A percentile compares a stretch with the other conserved stretches of the same genome.
These are phyloP conservation scores for Incumbomyces lentus DNA, from an alignment of 2,329 filamentous ascomycete species.

Conservation along the genomic window DNA sequence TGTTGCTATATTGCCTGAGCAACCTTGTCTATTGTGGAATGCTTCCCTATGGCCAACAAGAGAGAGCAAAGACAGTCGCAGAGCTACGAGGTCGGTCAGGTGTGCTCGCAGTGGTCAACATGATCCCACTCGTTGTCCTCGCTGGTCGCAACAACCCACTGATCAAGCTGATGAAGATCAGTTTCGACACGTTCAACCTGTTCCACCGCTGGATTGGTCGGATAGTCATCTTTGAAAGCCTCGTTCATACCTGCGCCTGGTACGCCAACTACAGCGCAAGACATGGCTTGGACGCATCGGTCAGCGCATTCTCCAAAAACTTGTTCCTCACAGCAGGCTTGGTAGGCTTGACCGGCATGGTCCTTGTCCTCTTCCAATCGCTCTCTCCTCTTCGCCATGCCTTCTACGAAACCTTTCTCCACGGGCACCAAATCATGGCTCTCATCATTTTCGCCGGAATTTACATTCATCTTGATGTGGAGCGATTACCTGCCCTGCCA, in stretches of 20 bases:
- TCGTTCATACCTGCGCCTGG: constrained; percentile 69
- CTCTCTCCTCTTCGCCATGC: constrained; percentile 35
- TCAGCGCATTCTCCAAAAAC: constrained; percentile 25
- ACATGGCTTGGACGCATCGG: constrained; percentile 44
- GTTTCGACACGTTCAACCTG: constrained; percentile 94
- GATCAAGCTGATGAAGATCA: constrained; percentile 70
- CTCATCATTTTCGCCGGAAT: constrained; percentile 35
- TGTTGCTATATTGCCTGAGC: constrained; percentile 56
- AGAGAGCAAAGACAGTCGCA: constrained; percentile 53
- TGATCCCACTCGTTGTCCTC: constrained; percentile 82
- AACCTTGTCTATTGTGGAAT: constrained; percentile 64
- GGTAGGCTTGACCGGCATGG: constrained; percentile 33
- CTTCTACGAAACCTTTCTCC: constrained; percentile 39
- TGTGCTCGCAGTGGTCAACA: constrained; percentile 73
- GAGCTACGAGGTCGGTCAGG: constrained; percentile 80
- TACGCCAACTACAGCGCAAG: constrained; percentile 60
- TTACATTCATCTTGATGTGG: constrained; percentile 34
- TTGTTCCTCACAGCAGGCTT: constrained; percentile 37
- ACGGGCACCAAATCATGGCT: constrained; percentile 37
- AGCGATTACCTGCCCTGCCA: constrained; percentile 31
- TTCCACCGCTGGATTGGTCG: constrained; percentile 76
- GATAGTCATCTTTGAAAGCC: constrained; percentile 58
- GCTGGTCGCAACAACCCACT: constrained; percentile 89
- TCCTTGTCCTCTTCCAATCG: constrained; percentile 34
- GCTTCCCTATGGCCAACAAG: constrained; percentile 34